phyloP scores from a whole-genome alignment of 2,329 filamentous ascomycete genomes.

The Westerdykella ornata region DNA sequence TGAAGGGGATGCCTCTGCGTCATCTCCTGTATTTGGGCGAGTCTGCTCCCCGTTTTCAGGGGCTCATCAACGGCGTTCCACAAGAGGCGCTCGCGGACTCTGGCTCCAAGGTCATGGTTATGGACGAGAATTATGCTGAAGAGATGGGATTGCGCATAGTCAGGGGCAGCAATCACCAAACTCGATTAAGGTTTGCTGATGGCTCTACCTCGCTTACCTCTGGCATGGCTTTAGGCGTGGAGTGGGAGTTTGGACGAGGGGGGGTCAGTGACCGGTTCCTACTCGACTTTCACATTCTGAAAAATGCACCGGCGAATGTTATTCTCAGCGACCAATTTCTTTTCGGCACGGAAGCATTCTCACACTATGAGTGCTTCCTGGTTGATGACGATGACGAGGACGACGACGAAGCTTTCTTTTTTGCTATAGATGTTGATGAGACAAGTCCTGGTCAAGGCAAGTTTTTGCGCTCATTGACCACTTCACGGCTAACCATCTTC shows the following conservation, averaged over 20 bases:
- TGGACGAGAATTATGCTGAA: conserved; percentile 11
- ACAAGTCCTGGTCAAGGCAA: too few species aligned
- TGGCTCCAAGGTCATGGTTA: conserved; percentile 7
- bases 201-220: conserved; percentile 7
- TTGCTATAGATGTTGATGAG: too few species aligned
- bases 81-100: conserved; percentile 10
- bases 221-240: conserved; percentile 9
- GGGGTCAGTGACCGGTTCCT: not conserved
- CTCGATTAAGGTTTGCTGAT: conserved; percentile 9
- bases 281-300: conserved; percentile 7
- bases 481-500: too few species aligned
- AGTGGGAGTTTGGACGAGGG: conserved; percentile 12
- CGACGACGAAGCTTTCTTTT: too few species aligned
- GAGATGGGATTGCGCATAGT: conserved; percentile 2
- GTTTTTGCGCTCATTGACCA: too few species aligned
- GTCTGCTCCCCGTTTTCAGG: conserved; percentile 7
- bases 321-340: conserved; percentile 8
- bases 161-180: not conserved
- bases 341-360: conserved; percentile 5
- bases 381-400: too few species aligned
- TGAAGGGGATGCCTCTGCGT: not conserved
- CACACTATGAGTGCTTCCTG: not conserved
- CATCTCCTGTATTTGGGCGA: conserved; percentile 9
- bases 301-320: conserved; percentile 6
- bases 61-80: conserved; percentile 6